Evolutionary conservation across 2,329 filamentous ascomycete species (phyloP), one percentile per base, ranked within the genome.

Genomic region (Chrysoporthe cubensis): DNA sequence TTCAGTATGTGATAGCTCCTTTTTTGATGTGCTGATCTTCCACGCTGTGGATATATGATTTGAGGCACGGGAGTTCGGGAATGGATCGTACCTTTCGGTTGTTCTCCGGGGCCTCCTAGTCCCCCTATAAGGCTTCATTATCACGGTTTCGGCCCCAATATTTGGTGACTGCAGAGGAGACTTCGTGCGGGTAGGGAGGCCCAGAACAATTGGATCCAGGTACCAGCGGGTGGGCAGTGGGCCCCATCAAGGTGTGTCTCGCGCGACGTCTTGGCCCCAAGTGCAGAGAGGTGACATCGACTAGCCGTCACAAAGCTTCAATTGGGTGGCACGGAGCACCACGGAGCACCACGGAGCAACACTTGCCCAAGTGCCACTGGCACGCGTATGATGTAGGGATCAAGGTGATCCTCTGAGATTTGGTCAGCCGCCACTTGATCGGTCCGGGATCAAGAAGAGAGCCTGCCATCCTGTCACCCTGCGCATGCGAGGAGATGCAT

Each of bases 401-500:
- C 37, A 59, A 32, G 4, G 40, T 59, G 37, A 8, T 44, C 40
- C 32, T 44, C 57, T 16, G 13, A 40, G 57, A 59, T 26, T 26
- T 43, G 40, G 40, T 43, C 18, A 44, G 57, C n/a, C 43, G n/a
- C 37, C 57, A 59, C 37, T 2, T 21, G 40, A 21, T 18, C 9
- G 37, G 18, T 46, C 48, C 48, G 26, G 26, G 26, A 32, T 43
- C n/a, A 34, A 6, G n/a, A 9, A 37, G 58, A 3, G 42, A 32
- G 58, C 37, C 43, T 32, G 43, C 40, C 43, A 44, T 52, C 26
- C n/a, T 52, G 21, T 13, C 11, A 13, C 13, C 26, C 58, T 46
- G n/a, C 16, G 16, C 21, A 44, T 61, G 44, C n/a, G 43, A 62
- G 26, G 59, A 62, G 44, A 44, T 62, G 44, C 43, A 40, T 50